Conservation (phyloP, 169 alveolate species). For the Toxoplasma gondii region DNA sequence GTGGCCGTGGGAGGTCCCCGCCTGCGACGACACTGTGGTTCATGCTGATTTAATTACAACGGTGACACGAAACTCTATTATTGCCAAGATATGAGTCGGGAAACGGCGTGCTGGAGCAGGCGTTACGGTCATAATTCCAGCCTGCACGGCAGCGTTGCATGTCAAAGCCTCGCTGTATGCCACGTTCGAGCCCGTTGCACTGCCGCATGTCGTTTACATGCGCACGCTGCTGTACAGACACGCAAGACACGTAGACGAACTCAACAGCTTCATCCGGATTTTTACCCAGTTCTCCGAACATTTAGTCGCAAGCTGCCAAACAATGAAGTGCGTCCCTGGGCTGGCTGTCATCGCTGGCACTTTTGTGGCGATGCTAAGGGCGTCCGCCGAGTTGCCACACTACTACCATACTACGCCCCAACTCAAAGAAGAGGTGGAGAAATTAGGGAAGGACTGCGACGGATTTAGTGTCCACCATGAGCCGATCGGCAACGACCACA, state of each 20-base stretch:
- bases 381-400: not conserved
- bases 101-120: too few relatives aligned
- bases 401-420: conserved; percentile 43
- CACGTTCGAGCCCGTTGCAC: not conserved
- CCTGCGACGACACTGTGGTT: not conserved
- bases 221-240: not conserved
- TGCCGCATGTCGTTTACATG: not conserved
- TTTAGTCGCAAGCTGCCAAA: not conserved
- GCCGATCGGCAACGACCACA: not conserved
- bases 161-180: not conserved
- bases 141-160: too few relatives aligned
- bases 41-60: not conserved
- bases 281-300: not conserved
- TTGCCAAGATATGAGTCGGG: too few relatives aligned
- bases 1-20: not conserved
- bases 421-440: not conserved
- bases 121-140: too few relatives aligned
- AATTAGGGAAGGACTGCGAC: conserved; percentile 7
- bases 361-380: not conserved
- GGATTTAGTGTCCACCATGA: conserved; percentile 1
- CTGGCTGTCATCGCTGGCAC: not conserved
- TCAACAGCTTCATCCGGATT: too few relatives aligned
- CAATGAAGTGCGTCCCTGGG: not conserved
- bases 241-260: too few relatives aligned
- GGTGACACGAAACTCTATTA: too few relatives aligned